These are phyloP conservation scores for Trichoderma reesei DNA, from an alignment of 495 filamentous ascomycete species.

Conservation along the genomic window DNA sequence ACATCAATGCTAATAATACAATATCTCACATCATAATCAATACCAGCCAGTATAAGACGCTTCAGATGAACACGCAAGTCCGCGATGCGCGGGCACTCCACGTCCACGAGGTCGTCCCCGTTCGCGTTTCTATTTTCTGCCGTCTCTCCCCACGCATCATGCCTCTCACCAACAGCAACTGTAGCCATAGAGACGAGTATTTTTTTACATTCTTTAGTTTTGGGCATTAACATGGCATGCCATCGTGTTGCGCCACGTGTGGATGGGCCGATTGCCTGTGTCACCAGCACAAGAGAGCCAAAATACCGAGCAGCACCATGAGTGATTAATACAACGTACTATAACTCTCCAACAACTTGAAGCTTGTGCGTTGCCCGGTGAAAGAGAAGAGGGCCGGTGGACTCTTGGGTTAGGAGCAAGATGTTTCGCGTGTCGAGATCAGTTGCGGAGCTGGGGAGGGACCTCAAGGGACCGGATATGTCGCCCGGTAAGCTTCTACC, in stretches of 20 bases:
- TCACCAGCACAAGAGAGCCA: background rate
- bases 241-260: background rate
- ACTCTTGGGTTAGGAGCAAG: too few species aligned
- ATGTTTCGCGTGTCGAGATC: too few species aligned
- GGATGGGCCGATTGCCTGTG: slow-evolving; percentile 1
- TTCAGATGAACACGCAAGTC: background rate
- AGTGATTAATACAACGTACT: too few species aligned
- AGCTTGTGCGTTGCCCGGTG: background rate
- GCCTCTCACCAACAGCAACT: background rate
- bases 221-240: background rate
- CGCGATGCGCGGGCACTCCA: background rate
- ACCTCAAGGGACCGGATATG: too few species aligned
- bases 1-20: too few species aligned
- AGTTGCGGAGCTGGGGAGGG: too few species aligned
- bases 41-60: background rate
- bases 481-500: too few species aligned
- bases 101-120: too few species aligned
- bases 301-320: background rate
- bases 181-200: background rate
- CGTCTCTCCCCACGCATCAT: background rate
- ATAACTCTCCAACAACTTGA: too few species aligned
- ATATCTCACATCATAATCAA: background rate
- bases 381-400: too few species aligned
- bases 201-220: background rate
- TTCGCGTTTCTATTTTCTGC: background rate